Base-by-base conservation (phyloP, 345 rosid genomes). In the Erucastrum elatum region DNA sequence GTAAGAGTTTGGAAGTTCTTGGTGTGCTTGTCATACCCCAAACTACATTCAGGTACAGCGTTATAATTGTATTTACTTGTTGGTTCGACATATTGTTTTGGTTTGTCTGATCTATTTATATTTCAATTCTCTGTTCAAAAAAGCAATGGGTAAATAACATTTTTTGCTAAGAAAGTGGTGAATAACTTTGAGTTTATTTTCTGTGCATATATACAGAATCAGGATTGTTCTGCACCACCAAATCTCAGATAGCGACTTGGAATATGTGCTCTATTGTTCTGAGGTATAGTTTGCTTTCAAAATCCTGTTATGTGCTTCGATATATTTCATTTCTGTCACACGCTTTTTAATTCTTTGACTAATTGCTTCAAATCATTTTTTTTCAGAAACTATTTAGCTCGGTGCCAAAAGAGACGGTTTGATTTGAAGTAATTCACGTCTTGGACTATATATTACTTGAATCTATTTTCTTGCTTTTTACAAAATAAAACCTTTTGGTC, bases 201-300 rank as follows among this genome's bases (percentile, higher is more conserved):
- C 1, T 67, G 12, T 72, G 15, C 58, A 3, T 25, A 51, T 51
- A 51, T 78, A 70, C 90, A 94, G 97, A 31, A 81, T 92, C 30
- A 85, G 97, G 85, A 82, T 91, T 80, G 98, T 92, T 21, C 75
- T 92, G 29, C 97, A 92, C 83, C 87, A 94, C 81, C 98, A 94
- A 70, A 88, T 94, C 74, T 94, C 97, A 15, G 81, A 82, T 27
- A 85, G 82, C 17, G 98, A 94, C 74, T 90, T 92, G 77, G 90
- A 89, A 51, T 89, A 89, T 71, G 78, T 88, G 9, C 21, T 90
- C 64, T 87, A 91, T 37, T 87, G 94, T 85, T 77, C 92, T 68
- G 80, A 87, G 98, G 97, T 92, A 71, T 92, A 71, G 61, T 58
- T 49, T 69, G 27, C 33, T 71, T 55, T 39, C 71, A 53, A 39